phyloP scores from a whole-genome alignment of 1,139 yeast genomes.

The Lodderomyces margitis region DNA sequence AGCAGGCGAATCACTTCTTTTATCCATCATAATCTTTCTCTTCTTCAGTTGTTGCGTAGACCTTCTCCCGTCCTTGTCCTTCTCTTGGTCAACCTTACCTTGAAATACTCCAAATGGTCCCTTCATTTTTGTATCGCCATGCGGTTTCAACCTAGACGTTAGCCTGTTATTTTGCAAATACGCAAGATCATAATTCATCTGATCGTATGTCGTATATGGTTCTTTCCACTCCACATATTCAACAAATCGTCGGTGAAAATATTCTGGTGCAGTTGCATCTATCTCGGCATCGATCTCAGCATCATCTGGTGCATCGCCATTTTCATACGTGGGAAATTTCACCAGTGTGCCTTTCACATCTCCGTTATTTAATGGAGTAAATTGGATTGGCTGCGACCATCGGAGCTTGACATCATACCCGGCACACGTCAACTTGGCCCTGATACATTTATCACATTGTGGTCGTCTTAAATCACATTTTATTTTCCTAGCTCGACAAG shows the following conservation, averaged over 20 bases:
- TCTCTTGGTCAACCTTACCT: slow-evolving; percentile 6
- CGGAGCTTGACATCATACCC: slow-evolving; percentile 80
- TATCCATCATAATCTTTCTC: slow-evolving; percentile 4
- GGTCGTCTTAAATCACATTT: slow-evolving; percentile 49
- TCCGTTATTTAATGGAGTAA: slow-evolving; percentile 31
- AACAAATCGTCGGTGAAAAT: slow-evolving; percentile 68
- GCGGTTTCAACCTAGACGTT: slow-evolving; percentile 30
- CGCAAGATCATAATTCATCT: slow-evolving; percentile 73
- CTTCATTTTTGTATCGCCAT: slow-evolving; percentile 52
- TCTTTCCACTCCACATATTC: slow-evolving; percentile 69
- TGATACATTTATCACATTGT: slow-evolving; percentile 40
- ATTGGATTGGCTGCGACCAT: slow-evolving; percentile 65
- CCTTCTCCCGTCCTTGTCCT: not conserved
- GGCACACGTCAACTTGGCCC: slow-evolving; percentile 60
- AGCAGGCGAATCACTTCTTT: not conserved
- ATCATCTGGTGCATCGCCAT: slow-evolving; percentile 16
- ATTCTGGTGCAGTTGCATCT: slow-evolving; percentile 30
- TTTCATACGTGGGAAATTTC: slow-evolving; percentile 19
- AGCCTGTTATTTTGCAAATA: slow-evolving; percentile 54
- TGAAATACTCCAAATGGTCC: slow-evolving; percentile 87
- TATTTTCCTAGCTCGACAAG: slow-evolving; percentile 48
- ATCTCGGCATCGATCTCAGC: slow-evolving; percentile 21
- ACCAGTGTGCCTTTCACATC: slow-evolving; percentile 27
- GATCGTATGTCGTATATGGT: slow-evolving; percentile 71
- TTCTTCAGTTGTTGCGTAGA: slow-evolving; percentile 5